Evolutionary conservation across 2,329 filamentous ascomycete species (phyloP).

Genomic region (Dothideomycetidae sp.): DNA sequence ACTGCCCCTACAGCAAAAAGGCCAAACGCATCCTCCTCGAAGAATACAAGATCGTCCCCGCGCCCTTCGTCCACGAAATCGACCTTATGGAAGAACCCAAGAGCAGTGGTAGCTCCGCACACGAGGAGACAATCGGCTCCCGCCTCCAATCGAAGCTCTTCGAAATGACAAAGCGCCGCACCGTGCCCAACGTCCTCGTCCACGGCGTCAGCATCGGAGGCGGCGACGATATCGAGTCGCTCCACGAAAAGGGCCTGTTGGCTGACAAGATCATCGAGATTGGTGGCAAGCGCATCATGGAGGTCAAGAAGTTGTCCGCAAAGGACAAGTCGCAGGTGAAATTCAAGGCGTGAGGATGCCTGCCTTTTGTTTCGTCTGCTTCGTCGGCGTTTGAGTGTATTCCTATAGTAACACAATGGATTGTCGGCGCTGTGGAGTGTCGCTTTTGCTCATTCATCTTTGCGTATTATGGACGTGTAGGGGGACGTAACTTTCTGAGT

Average conservation of each 20-base stretch:
- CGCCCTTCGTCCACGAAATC: slow-evolving; percentile 79
- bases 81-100: slow-evolving; percentile 33
- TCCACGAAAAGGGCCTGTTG: slow-evolving; percentile 49
- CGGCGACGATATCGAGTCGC: slow-evolving; percentile 64
- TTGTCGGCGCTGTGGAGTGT: too few relatives aligned
- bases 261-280: slow-evolving; percentile 57
- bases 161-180: slow-evolving; percentile 62
- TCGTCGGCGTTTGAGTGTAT: too few relatives aligned
- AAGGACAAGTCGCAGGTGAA: slow-evolving; percentile 12
- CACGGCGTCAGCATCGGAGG: slow-evolving; percentile 83
- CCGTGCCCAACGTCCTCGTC: slow-evolving; percentile 84
- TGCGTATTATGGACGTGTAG: too few relatives aligned
- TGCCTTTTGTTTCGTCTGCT: too few relatives aligned
- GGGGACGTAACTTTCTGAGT: too few relatives aligned
- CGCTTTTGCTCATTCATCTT: too few relatives aligned
- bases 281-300: slow-evolving; percentile 51
- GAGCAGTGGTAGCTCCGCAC: too few relatives aligned
- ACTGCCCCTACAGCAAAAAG: slow-evolving; percentile 72
- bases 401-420: too few relatives aligned
- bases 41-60: slow-evolving; percentile 68
- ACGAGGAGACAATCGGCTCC: slow-evolving; percentile 57
- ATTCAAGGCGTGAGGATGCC: slow-evolving; percentile 13
- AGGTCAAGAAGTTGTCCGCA: slow-evolving; percentile 16
- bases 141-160: slow-evolving; percentile 58
- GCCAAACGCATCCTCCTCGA: slow-evolving; percentile 77